Base-by-base conservation (phyloP, 352 stramenopile genomes). In the Phytopythium helicoides region DNA sequence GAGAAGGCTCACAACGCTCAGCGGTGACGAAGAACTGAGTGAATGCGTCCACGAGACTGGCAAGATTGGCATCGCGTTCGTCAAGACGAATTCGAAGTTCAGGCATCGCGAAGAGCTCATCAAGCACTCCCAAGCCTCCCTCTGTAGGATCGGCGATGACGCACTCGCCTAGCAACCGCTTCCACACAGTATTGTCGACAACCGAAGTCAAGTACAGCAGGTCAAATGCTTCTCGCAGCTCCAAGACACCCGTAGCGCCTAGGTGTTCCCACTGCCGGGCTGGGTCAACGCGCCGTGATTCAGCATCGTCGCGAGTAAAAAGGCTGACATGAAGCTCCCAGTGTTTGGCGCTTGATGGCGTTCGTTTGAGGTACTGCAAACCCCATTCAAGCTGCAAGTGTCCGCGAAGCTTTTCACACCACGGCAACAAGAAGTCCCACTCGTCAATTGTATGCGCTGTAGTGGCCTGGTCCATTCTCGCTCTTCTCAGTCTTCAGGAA, bases 281-380 rank as follows among this genome's bases (percentile, higher is more conserved):
- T 18, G 22, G 21, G 12, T 37, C 42, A 23, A 33, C 28, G 9
- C 28, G 28, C 28, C 9, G 28, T 19, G 14, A 6, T 19, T 35
- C 14, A 15, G 42, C 34, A 6, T 3, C 23, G 5, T 10, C 6
- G 25, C 14, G 19, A 48, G 23, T 15, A 33, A 22, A n/a, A 6
- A 41, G 14, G 18, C 14, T 18, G 10, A 51, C 45, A 19, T 51
- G 45, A 33, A 51, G 45, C 19, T 40, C 31, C 45, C 45, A 51
- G 25, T 18, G 25, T 25, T 50, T 50, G 15, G 21, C 44, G 6
- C 36, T 50, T 3, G 44, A 38, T 9, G 44, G 44, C 2, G n/a
- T 39, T 26, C 44, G 44, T 12, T 39, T 16, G 23, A 50, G 36
- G 25, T 50, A 50, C 26, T 50, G 44, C 15, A 50, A 16, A 7